Evolutionary conservation across 805 yeast genomes (phyloP).

Genomic region (Clavispora phyllophila): DNA sequence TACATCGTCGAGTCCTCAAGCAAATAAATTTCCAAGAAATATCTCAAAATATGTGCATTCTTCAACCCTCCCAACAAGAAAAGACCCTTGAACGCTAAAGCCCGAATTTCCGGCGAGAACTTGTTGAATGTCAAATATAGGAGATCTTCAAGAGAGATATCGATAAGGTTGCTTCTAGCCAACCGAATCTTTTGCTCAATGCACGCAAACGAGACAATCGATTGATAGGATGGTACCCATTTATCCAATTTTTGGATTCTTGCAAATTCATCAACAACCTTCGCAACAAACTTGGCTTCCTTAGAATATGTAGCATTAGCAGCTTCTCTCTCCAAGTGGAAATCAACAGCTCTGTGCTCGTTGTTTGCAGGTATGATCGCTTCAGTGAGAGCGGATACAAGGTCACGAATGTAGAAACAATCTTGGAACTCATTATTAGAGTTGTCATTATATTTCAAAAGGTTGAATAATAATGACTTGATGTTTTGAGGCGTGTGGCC

Average conservation of each 20-base stretch:
- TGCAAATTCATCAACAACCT: constrained; percentile 58
- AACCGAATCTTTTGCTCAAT: constrained; percentile 56
- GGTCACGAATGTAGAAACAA: constrained; percentile 53
- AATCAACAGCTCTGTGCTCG: constrained; percentile 6
- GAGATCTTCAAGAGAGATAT: constrained; percentile 50
- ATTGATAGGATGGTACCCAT: constrained; percentile 75
- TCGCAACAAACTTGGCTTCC: constrained; percentile 17
- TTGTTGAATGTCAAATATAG: constrained; percentile 46
- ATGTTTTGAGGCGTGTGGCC: constrained; percentile 58
- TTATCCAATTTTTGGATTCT: constrained; percentile 75
- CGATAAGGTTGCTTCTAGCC: constrained; percentile 49
- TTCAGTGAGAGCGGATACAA: constrained; percentile 51
- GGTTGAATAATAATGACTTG: constrained; percentile 58
- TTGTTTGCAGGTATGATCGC: constrained; percentile 18
- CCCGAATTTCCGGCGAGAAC: constrained; percentile 48
- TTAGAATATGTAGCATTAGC: neutral
- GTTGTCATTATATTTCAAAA: constrained; percentile 82
- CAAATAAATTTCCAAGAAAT: constrained; percentile 53
- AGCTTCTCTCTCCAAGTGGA: constrained; percentile 7
- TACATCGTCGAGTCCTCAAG: constrained; percentile 47
- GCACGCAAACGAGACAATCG: constrained; percentile 50
- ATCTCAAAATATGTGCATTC: constrained; percentile 53
- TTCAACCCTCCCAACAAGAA: constrained; percentile 73
- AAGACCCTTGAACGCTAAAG: constrained; percentile 67
- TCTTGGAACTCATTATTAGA: constrained; percentile 74